These are phyloP conservation scores for Cutaneotrichosporon mucoides DNA, from an alignment of 1,284 basidiomycete species.

Conservation along the genomic window DNA sequence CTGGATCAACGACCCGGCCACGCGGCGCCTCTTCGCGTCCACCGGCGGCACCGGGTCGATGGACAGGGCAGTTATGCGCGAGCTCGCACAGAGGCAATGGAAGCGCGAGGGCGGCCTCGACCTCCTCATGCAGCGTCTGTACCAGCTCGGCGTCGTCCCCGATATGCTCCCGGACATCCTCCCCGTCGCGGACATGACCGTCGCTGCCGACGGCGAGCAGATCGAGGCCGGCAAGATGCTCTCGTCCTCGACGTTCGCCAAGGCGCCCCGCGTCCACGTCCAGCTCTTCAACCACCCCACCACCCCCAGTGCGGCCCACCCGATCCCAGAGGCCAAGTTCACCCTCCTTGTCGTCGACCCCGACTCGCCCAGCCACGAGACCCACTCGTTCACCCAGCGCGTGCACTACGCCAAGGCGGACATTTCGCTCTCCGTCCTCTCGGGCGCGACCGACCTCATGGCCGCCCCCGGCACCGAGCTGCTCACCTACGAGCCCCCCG, in stretches of 20 bases:
- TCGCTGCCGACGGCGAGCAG: constrained; percentile 44
- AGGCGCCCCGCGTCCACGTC: constrained; percentile 18
- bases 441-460: constrained; percentile 48
- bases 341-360: constrained; percentile 85
- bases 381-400: constrained; percentile 64
- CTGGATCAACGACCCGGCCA: constrained; percentile 41
- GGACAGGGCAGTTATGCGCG: constrained; percentile 63
- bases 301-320: constrained; percentile 59
- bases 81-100: constrained; percentile 81
- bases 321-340: constrained; percentile 63
- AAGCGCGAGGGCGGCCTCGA: constrained; percentile 75
- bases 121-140: constrained; percentile 82
- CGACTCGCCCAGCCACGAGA: constrained; percentile 72
- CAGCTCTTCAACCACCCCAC: constrained; percentile 48
- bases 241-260: constrained; percentile 55
- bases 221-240: constrained; percentile 71
- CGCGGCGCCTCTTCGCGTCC: constrained; percentile 35
- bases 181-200: constrained; percentile 53
- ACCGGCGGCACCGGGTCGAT: constrained; percentile 45
- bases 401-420: constrained; percentile 89
- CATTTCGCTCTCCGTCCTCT: constrained; percentile 66
- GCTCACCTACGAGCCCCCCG: constrained; percentile 39
- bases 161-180: constrained; percentile 72
- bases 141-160: constrained; percentile 85
- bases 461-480: constrained; percentile 28